Conservation (phyloP, 2,329 filamentous ascomycete genomes). For the Lecanicillium sp. region DNA sequence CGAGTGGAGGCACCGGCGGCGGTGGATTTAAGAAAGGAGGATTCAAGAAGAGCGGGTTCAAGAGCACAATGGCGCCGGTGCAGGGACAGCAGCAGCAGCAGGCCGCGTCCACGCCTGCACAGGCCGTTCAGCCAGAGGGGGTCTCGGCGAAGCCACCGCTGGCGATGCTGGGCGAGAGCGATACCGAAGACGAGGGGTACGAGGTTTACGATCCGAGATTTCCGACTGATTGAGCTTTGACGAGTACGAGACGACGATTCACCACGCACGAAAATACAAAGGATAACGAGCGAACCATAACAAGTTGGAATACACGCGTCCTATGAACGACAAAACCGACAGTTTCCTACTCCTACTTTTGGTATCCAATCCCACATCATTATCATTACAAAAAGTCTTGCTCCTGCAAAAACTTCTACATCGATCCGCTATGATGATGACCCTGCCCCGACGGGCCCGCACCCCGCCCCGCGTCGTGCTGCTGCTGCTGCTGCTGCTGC, state of each 20-base stretch:
- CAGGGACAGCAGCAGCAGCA: slow-evolving; percentile 25
- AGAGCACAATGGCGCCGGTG: slow-evolving; percentile 62
- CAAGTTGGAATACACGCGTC: too few relatives aligned
- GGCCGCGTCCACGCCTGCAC: slow-evolving; percentile 30
- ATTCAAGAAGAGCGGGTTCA: slow-evolving; percentile 80
- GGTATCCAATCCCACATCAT: slow-evolving; percentile 6
- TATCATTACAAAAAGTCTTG: slow-evolving; percentile 10
- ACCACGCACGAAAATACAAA: not conserved
- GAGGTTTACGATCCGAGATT: slow-evolving; percentile 58
- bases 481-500: not conserved
- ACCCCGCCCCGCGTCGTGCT: not conserved
- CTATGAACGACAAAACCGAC: not conserved
- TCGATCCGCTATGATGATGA: slow-evolving; percentile 9
- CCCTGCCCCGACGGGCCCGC: not conserved
- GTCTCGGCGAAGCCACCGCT: slow-evolving; percentile 18
- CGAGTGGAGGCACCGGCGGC: slow-evolving; percentile 22
- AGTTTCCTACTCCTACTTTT: slow-evolving; percentile 1
- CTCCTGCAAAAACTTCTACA: not conserved
- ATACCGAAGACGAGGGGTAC: slow-evolving; percentile 66
- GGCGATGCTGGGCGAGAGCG: slow-evolving; percentile 42
- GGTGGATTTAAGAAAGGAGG: slow-evolving; percentile 60
- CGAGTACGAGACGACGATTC: not conserved
- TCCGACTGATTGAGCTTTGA: slow-evolving; percentile 49
- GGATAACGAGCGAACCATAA: not conserved
- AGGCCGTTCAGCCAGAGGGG: slow-evolving; percentile 29